A percentile compares a stretch with the other conserved stretches of the same genome.
phyloP scores from a whole-genome alignment of 208 protist genomes.

The Hexamita inflata region DNA sequence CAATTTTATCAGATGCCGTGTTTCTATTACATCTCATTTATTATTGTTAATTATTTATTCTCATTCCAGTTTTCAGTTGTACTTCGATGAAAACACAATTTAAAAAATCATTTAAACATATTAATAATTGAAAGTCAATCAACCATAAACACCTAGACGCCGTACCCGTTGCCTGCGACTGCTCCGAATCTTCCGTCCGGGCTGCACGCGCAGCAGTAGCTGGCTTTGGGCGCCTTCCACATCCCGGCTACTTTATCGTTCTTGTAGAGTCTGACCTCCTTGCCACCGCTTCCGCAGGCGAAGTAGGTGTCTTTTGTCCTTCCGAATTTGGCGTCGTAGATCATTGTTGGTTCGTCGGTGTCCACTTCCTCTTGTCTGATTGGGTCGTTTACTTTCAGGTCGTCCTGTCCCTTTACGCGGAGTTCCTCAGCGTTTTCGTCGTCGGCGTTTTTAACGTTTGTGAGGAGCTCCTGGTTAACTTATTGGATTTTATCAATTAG shows the following conservation, averaged over 20 bases:
- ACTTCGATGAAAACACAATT: too few species aligned
- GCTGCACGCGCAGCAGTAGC: neutral
- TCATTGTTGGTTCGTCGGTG: slow-evolving; percentile 20
- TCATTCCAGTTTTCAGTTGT: too few species aligned
- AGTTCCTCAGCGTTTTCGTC: too few species aligned
- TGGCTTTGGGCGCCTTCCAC: neutral
- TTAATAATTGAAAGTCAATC: too few species aligned
- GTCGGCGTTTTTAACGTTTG: neutral
- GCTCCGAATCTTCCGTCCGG: neutral
- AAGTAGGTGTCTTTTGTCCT: neutral
- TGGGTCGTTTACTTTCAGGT: neutral
- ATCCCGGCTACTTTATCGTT: neutral
- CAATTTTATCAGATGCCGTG: too few species aligned
- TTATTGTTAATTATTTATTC: too few species aligned
- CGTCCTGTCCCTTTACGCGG: neutral
- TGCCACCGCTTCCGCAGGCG: slow-evolving; percentile 41
- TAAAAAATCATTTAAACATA: too few species aligned
- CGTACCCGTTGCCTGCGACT: neutral
- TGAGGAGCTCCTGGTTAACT: neutral
- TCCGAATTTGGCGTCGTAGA: slow-evolving; percentile 28
- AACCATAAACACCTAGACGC: neutral
- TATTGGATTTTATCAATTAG: neutral
- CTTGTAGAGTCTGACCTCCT: slow-evolving; percentile 44
- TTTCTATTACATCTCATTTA: too few species aligned
- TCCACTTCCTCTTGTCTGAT: too few species aligned